Evolutionary conservation across 305 asterid species (phyloP).

Genomic region (Coffea humblotiana): DNA sequence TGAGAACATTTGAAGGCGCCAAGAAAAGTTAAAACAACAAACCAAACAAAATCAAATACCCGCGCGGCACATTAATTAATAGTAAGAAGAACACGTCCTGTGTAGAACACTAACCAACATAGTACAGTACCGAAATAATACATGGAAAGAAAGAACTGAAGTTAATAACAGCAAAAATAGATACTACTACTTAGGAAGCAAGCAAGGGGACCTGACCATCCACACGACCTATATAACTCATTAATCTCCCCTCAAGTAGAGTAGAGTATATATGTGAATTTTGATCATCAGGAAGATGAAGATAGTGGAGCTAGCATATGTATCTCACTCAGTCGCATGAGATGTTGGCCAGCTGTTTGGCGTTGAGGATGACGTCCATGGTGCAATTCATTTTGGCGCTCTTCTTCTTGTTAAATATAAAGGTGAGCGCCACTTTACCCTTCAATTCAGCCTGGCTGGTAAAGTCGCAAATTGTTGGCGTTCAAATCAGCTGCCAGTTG

Average conservation of each 20-base stretch:
- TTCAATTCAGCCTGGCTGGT: conserved; percentile 30
- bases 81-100: not conserved
- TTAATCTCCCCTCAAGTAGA: not conserved
- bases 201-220: not conserved
- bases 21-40: not conserved
- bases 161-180: not conserved
- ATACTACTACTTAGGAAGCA: not conserved
- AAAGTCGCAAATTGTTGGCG: conserved; percentile 21
- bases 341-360: not conserved
- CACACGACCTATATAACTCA: not conserved
- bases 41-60: not conserved
- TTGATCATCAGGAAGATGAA: not conserved
- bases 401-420: conserved; percentile 42
- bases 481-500: conserved; percentile 22
- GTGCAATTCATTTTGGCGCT: conserved; percentile 38
- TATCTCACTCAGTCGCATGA: not conserved
- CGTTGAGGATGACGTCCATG: conserved; percentile 23
- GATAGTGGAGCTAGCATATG: not conserved
- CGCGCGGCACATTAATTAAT: too few species aligned
- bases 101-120: not conserved
- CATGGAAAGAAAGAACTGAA: not conserved
- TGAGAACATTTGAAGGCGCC: not conserved
- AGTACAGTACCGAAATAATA: not conserved
- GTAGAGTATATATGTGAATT: not conserved
- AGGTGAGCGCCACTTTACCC: conserved; percentile 44